Evolutionary conservation across 192 early-diverging fungal species (phyloP).

Genomic region (Tieghemiomyces parasiticus): DNA sequence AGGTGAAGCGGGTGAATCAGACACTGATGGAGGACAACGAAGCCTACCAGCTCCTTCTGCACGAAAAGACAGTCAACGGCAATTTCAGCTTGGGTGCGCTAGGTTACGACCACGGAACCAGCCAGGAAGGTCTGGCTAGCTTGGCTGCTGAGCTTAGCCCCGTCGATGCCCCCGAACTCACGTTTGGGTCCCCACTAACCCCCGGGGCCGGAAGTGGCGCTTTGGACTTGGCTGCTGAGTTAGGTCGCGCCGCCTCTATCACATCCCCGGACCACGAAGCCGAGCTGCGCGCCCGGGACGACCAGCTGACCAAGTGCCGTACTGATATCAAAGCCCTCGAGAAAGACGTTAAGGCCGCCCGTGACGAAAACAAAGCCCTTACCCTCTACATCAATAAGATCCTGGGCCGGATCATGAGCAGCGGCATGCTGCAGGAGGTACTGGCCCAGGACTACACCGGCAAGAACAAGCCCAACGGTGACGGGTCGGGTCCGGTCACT

Average conservation of each 20-base stretch:
- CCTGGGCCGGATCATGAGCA: conserved; percentile 53
- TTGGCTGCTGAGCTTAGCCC: neutral
- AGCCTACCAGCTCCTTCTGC: conserved; percentile 60
- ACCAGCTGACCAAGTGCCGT: conserved; percentile 22
- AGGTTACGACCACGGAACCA: neutral
- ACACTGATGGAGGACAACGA: conserved; percentile 69
- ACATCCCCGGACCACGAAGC: too few relatives aligned
- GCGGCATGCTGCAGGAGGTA: conserved; percentile 24
- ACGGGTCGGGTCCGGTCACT: too few relatives aligned
- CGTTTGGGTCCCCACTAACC: neutral
- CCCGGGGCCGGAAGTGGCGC: neutral
- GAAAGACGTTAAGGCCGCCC: conserved; percentile 39
- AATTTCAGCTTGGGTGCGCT: conserved; percentile 36
- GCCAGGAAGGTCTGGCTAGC: neutral
- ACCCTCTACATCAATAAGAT: conserved; percentile 65
- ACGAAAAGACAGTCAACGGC: conserved; percentile 69
- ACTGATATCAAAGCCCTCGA: conserved; percentile 30
- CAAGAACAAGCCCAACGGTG: too few relatives aligned
- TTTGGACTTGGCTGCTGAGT: conserved; percentile 26
- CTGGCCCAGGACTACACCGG: conserved; percentile 26
- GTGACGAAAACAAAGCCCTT: conserved; percentile 53
- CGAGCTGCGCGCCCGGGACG: conserved; percentile 15
- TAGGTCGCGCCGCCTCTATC: conserved; percentile 15
- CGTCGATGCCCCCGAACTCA: neutral
- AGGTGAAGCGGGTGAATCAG: conserved; percentile 50